Evolutionary conservation across 208 protist species (phyloP), one percentile per base, ranked within the genome.

Genomic region (Naegleria fowleri): DNA sequence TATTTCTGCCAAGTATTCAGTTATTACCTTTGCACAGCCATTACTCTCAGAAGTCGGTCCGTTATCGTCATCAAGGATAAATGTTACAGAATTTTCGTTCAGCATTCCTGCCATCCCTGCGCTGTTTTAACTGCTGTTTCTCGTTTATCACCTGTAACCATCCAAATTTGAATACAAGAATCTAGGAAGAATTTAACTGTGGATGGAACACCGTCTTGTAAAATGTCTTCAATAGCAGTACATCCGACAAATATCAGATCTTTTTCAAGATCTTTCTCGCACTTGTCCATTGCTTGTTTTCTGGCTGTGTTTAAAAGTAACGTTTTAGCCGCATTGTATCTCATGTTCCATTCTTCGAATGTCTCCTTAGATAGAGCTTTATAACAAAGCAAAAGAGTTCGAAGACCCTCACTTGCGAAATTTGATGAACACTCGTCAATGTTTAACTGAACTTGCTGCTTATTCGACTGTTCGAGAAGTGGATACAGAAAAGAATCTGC

Each of bases 131-230:
- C 96, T 16, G 98, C 98, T 36, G 98, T 99, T 92, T 99, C 96
- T 75, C 96, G 93, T 94, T 99, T 99, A 93, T 99, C 98, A 86
- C 98, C 98, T 38, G 98, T 99, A 52, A 99, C 93, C 93, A 99
- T 96, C 98, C 98, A 99, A 40, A 99, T 92, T 19, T 98, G 95
- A 85, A 99, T 97, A 13, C 91, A 93, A 5, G 96, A 96, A 67
- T 95, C 91, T n/a, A 95, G 91, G 75, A 97, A 94, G 90, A 96
- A 96, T 76, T 96, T 88, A 36, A 99, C 96, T 36, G 97, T 97
- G 83, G 98, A 97, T 36, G 97, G 96, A 3, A 98, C 97, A 19
- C 93, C 96, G 19, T 98, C 96, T 92, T 99, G 98, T 86, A 99
- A 93, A 93, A 97, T 97, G 94, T 99, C 98, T 93, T 99, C 97